These are phyloP conservation scores for Backusella tarrabulga DNA, from an alignment of 192 early-diverging fungal species.

Conservation along the genomic window DNA sequence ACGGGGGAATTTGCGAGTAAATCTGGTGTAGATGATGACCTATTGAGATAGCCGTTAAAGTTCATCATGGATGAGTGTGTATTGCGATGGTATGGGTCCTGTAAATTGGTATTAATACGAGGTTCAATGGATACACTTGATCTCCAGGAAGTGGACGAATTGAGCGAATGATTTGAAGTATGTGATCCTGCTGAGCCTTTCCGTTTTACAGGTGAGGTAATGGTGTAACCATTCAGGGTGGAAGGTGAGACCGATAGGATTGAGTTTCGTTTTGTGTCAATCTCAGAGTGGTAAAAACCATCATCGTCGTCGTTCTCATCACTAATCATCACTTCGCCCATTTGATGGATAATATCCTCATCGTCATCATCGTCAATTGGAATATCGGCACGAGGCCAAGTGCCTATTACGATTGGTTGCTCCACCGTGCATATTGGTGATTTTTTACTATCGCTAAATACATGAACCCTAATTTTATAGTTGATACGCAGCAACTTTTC, in stretches of 20 bases:
- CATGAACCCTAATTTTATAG: slow-evolving; percentile 26
- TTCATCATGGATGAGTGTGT: neutral
- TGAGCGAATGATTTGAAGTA: slow-evolving; percentile 14
- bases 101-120: neutral
- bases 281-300: neutral
- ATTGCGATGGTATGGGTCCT: slow-evolving; percentile 9
- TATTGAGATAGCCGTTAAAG: slow-evolving; percentile 14
- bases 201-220: neutral
- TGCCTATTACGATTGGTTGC: slow-evolving; percentile 31
- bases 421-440: slow-evolving; percentile 10
- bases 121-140: slow-evolving; percentile 9
- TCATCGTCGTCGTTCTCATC: slow-evolving; percentile 19
- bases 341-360: slow-evolving; percentile 12
- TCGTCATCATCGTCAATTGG: slow-evolving; percentile 38
- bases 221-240: neutral
- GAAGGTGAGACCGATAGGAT: neutral
- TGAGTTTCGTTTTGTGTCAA: neutral
- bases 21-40: slow-evolving; percentile 31
- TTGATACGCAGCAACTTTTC: slow-evolving; percentile 21
- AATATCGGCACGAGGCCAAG: slow-evolving; percentile 30
- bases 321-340: slow-evolving; percentile 19
- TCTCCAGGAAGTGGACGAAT: slow-evolving; percentile 15
- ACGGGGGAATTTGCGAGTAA: neutral
- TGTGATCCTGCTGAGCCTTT: slow-evolving; percentile 1
- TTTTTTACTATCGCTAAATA: slow-evolving; percentile 3